Evolutionary conservation across 148 eudicot species (phyloP), one percentile per base, ranked within the genome.

Genomic region (Vaccinium macrocarpon): DNA sequence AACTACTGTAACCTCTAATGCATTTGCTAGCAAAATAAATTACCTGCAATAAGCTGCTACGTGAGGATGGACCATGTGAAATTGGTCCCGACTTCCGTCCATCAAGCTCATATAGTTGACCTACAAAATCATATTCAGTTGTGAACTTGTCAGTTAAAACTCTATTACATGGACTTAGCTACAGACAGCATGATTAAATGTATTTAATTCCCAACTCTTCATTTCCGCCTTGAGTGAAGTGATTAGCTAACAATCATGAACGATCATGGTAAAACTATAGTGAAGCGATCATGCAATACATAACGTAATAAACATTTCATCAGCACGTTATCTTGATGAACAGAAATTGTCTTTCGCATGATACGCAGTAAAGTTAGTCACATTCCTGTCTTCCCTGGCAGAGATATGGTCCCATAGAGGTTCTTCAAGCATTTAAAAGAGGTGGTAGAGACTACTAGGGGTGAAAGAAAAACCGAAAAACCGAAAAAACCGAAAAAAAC

Each of bases 41-140:
- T 90, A 95, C 99, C 94, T 89, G 88, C 82, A 95, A 89, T 81
- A 94, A 82, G 86, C 92, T 95, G 85, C 82, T 82, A 16, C 94
- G 93, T 7, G 98, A 90, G 78, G 98, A 93, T 79, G 93, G 85
- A 75, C 98, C 99, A 77, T 92, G 99, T 82, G 93, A 90, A 82
- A 93, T 66, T 76, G 99, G 98, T 81, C 90, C 94, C 15, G 92
- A 83, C 90, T 89, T 93, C 85, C 97, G 87, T 88, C 98, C 99
- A 88, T 97, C 99, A 76, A 97, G 99, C 89, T 97, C 99, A 87
- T 91, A 95, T 46, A 96, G 93, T 90, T 90, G 90, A 81, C 97
- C 99, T 96, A 82, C 82, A 85, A 35, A 81, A 32, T 14, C 35
- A 50, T 70, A 51, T 74, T 75, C 13, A 0, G 23, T 50, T 29